Base-by-base conservation (phyloP, 805 yeast genomes). In the Suhomyces pyralidae region DNA sequence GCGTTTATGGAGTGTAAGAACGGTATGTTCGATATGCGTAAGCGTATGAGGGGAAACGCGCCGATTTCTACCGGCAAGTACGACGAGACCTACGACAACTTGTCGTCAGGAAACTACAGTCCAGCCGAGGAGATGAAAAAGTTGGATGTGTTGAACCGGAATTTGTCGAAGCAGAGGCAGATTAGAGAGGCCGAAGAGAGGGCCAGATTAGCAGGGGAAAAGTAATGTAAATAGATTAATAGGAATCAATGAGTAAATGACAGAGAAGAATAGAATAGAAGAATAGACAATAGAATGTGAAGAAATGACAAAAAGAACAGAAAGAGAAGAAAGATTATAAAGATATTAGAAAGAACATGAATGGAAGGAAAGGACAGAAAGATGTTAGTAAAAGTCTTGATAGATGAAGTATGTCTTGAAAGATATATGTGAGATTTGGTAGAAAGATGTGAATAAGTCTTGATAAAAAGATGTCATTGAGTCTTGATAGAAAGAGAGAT, bases 41-140 rank as follows among this genome's bases (percentile, higher is more conserved):
- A 90, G 67, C 80, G 99, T 59, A 88, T 93, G 72, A 79, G 90
- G 64, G 98, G 98, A 3, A 93, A 93, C 64, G 99, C 96, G 0
- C 91, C 97, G 0, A 72, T 89, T 43, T 90, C 97, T 10, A 89
- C 96, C 6, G 99, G 99, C 0, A 87, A 86, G 64, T 93, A 88
- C 69, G 97, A 92, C 62, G 93, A 90, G 53, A 89, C 90, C 49
- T 88, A 87, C 58, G 90, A 85, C 40, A 86, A 88, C 55, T 74
- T 93, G 53, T 83, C 90, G 77, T 2, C 28, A 2, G 99, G 99
- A 1, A 79, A 93, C 52, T 91, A 88, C 64, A 86, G 92, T 64
- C 84, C 97, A 1, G 73, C 77, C 46, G 92, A 85, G 55, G 98
- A 93, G 69, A 81, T 90, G 80, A 74, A 75, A 54, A 90, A 89